Percentiles rank a stretch among this genome's conserved stretches.
phyloP scores from a whole-genome alignment of 1,284 basidiomycete genomes.

The Boletus sp. region DNA sequence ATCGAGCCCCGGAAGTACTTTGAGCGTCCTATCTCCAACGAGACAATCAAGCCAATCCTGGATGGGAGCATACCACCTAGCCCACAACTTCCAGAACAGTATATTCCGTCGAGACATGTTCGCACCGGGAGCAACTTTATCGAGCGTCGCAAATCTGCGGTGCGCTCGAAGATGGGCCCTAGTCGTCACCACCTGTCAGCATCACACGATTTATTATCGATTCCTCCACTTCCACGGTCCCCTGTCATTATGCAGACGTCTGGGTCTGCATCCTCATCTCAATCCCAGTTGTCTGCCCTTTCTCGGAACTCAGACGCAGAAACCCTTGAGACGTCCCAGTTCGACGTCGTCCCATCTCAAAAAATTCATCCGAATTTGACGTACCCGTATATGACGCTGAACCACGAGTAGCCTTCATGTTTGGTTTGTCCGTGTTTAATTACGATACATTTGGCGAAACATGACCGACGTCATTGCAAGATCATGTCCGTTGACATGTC shows the following conservation, averaged over 20 bases:
- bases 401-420: conserved; percentile 37
- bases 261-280: conserved; percentile 37
- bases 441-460: conserved; percentile 16
- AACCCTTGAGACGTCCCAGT: conserved; percentile 36
- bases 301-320: conserved; percentile 40
- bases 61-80: conserved; percentile 47
- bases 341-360: conserved; percentile 30
- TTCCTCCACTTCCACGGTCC: conserved; percentile 13
- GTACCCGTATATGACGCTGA: conserved; percentile 47
- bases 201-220: conserved; percentile 36
- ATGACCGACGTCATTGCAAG: conserved; percentile 21
- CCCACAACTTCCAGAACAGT: conserved; percentile 47
- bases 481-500: conserved; percentile 19
- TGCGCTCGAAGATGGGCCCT: conserved; percentile 28
- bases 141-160: conserved; percentile 34
- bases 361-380: conserved; percentile 33
- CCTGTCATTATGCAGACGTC: conserved; percentile 26
- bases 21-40: conserved; percentile 35
- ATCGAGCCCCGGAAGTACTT: conserved; percentile 39
- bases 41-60: conserved; percentile 40
- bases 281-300: conserved; percentile 28
- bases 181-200: conserved; percentile 31
- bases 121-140: conserved; percentile 40
- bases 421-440: conserved; percentile 24
- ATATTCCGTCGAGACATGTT: conserved; percentile 38